These are phyloP conservation scores for Tetrapisispora fleetii DNA, from an alignment of 805 yeast genomes.

Conservation along the genomic window DNA sequence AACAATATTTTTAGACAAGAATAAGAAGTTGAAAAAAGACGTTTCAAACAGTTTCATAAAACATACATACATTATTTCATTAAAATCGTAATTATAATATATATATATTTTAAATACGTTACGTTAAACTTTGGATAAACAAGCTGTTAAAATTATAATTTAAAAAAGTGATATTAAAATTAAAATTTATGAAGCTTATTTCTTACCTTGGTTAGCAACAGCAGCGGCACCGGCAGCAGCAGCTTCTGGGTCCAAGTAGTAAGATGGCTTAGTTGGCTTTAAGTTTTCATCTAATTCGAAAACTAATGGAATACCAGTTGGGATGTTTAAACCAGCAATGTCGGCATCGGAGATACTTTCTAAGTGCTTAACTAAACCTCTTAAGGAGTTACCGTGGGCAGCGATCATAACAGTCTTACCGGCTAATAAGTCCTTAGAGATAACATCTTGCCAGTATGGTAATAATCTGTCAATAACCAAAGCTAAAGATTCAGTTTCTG, in stretches of 20 bases:
- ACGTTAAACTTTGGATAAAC: neutral
- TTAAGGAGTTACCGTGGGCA: constrained; percentile 97
- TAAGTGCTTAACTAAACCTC: constrained; percentile 93
- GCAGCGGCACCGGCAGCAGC: constrained; percentile 99
- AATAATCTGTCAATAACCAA: constrained; percentile 91
- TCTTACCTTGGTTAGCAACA: constrained; percentile 92
- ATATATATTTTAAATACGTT: constrained; percentile 3
- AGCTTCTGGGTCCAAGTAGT: constrained; percentile 98
- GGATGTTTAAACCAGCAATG: constrained; percentile 90
- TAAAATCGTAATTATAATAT: constrained; percentile 1
- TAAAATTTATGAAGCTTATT: constrained; percentile 15
- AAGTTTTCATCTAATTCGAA: constrained; percentile 83
- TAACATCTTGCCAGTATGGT: constrained; percentile 94
- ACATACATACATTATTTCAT: constrained; percentile 1
- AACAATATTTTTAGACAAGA: too few relatives aligned
- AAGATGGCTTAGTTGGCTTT: constrained; percentile 85
- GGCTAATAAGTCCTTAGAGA: constrained; percentile 69
- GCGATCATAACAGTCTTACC: constrained; percentile 89
- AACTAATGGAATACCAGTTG: constrained; percentile 97
- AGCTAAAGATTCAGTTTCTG: constrained; percentile 89
- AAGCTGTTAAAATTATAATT: neutral
- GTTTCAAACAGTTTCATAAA: neutral
- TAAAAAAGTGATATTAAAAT: neutral
- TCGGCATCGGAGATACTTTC: constrained; percentile 87
- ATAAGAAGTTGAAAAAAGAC: too few relatives aligned